These are phyloP conservation scores for Pythium vanterpoolii DNA, from an alignment of 352 stramenopile genomes.

Conservation along the genomic window DNA sequence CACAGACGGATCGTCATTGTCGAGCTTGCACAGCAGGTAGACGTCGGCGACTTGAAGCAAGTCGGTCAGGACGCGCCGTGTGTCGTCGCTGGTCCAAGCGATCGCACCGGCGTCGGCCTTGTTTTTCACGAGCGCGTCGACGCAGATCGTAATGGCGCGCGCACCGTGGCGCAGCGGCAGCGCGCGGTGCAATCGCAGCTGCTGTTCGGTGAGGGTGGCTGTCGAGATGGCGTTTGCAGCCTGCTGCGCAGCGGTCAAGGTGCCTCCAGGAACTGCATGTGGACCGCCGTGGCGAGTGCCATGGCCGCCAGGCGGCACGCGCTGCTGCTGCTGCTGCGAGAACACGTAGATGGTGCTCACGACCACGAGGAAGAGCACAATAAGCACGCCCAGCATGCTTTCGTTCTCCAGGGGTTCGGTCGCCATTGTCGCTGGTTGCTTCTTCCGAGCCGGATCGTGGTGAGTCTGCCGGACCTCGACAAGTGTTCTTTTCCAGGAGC, in stretches of 20 bases:
- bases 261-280: not conserved
- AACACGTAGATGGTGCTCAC: slow-evolving; percentile 76
- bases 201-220: slow-evolving; percentile 38
- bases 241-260: slow-evolving; percentile 8
- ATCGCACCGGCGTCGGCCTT: slow-evolving; percentile 28
- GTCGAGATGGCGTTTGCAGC: slow-evolving; percentile 36
- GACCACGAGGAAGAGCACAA: slow-evolving; percentile 68
- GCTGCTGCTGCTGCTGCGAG: slow-evolving; percentile 43
- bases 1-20: slow-evolving; percentile 24
- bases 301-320: slow-evolving; percentile 12
- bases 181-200: slow-evolving; percentile 51
- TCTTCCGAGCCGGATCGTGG: not conserved
- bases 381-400: slow-evolving; percentile 60
- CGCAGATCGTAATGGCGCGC: slow-evolving; percentile 65
- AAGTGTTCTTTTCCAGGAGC: not conserved
- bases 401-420: slow-evolving; percentile 57
- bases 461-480: slow-evolving; percentile 4
- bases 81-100: slow-evolving; percentile 46
- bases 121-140: slow-evolving; percentile 40
- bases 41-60: slow-evolving; percentile 60
- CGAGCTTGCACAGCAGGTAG: slow-evolving; percentile 56
- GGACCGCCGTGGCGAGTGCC: not conserved
- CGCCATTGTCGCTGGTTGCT: slow-evolving; percentile 19
- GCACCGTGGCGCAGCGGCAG: slow-evolving; percentile 63
- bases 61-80: slow-evolving; percentile 47